These are phyloP conservation scores for Dipodascus albidus DNA, from an alignment of 805 yeast genomes.

Conservation along the genomic window DNA sequence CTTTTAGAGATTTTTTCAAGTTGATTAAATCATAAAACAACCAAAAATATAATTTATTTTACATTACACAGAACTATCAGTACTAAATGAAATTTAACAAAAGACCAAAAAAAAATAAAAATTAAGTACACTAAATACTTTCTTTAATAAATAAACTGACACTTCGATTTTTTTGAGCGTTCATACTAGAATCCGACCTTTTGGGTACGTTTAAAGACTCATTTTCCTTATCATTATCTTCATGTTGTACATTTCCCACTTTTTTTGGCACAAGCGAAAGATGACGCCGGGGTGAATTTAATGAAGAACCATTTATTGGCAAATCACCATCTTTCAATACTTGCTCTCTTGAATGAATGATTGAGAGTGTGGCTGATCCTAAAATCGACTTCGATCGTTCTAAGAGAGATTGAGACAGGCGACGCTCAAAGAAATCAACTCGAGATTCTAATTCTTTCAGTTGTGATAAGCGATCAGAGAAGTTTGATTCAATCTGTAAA, in stretches of 20 bases:
- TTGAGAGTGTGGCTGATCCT: constrained; percentile 18
- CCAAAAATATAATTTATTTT: not conserved
- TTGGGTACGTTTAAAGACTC: not conserved
- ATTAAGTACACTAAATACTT: not conserved
- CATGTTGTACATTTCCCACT: not conserved
- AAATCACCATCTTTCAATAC: not conserved
- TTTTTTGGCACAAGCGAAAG: not conserved
- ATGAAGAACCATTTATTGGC: not conserved
- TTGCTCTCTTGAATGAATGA: constrained; percentile 9
- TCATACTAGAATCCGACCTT: not conserved
- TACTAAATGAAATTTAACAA: too few relatives aligned
- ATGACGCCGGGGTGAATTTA: not conserved
- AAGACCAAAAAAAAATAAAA: not conserved
- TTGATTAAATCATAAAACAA: too few relatives aligned
- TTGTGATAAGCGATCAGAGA: constrained; percentile 19
- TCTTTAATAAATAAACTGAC: not conserved
- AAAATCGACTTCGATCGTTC: constrained; percentile 24
- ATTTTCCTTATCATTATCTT: not conserved
- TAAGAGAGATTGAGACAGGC: constrained; percentile 18
- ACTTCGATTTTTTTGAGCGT: not conserved
- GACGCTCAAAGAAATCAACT: constrained; percentile 17
- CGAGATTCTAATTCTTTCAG: constrained; percentile 22
- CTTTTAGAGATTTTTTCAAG: too few relatives aligned
- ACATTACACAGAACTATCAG: not conserved
- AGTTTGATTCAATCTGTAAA: constrained; percentile 18